These are phyloP conservation scores for Rugonectria rugulosa DNA, from an alignment of 2,329 filamentous ascomycete species.

Conservation along the genomic window DNA sequence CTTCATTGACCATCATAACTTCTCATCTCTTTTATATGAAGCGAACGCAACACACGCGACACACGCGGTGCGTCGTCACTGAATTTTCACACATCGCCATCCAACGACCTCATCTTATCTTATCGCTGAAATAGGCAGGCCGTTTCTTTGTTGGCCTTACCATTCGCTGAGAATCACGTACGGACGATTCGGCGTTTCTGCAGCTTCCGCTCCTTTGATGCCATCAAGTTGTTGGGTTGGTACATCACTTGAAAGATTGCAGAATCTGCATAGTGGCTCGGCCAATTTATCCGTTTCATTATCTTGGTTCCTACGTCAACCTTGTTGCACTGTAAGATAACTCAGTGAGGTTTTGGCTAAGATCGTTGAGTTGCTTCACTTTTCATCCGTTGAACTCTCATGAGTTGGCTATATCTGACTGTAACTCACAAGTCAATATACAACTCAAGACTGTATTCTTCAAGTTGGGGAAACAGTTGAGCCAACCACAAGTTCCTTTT, in stretches of 20 bases:
- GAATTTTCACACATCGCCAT: background rate
- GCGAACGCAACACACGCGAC: slow-evolving; percentile 18
- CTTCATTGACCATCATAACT: slow-evolving; percentile 7
- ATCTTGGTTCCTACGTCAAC: slow-evolving; percentile 18
- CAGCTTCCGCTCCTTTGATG: background rate
- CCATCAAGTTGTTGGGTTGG: too few species aligned
- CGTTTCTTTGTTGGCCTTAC: slow-evolving; percentile 1
- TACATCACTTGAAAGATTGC: slow-evolving; percentile 7
- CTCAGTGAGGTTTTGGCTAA: slow-evolving; percentile 20
- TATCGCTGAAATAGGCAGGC: slow-evolving; percentile 6
- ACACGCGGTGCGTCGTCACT: slow-evolving; percentile 7
- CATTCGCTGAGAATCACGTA: slow-evolving; percentile 7
- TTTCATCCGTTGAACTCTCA: background rate
- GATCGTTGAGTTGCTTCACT: slow-evolving; percentile 6
- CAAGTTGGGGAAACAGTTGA: too few species aligned
- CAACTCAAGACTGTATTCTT: too few species aligned
- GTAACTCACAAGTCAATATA: background rate
- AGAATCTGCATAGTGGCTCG: slow-evolving; percentile 12
- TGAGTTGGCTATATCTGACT: background rate
- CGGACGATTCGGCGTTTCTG: slow-evolving; percentile 1
- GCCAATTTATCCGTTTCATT: slow-evolving; percentile 10
- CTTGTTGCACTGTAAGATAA: slow-evolving; percentile 22
- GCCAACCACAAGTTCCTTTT: too few species aligned
- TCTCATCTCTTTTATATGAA: slow-evolving; percentile 18
- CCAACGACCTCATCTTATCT: slow-evolving; percentile 1